Evolutionary conservation across 768 basidiomycete species (phyloP).

Genomic region (Boletus coccyginus): DNA sequence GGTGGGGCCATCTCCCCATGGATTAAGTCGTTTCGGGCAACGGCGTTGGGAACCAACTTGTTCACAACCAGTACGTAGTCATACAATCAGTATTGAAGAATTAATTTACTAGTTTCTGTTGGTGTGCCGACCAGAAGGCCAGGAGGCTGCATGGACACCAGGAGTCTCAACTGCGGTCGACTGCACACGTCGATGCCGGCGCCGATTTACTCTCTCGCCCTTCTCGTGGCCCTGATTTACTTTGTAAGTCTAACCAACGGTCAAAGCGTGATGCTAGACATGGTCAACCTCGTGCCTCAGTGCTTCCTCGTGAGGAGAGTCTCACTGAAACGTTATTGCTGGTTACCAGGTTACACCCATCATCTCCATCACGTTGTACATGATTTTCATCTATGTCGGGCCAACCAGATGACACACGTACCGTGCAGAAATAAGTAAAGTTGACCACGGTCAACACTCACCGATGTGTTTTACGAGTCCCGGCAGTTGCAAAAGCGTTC

Average conservation of each 20-base stretch:
- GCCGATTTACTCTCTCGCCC: background rate
- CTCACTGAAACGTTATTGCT: background rate
- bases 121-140: constrained; percentile 19
- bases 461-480: no score
- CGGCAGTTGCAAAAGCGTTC: no score
- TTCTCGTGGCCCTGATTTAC: background rate
- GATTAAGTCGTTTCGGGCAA: constrained; percentile 31
- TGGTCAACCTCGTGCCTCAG: background rate
- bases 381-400: background rate
- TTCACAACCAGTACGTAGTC: constrained; percentile 24
- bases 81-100: no score
- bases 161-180: background rate
- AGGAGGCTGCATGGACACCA: constrained; percentile 8
- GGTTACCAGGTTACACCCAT: background rate
- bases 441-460: no score
- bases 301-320: background rate
- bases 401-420: no score
- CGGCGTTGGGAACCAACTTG: constrained; percentile 24
- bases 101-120: constrained; percentile 17
- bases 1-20: constrained; percentile 19
- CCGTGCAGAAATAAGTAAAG: no score
- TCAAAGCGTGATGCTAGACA: background rate
- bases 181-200: background rate
- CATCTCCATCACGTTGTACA: background rate
- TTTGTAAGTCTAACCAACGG: background rate